Base-by-base conservation (phyloP, 805 yeast genomes). In the Huiozyma sinensis region DNA sequence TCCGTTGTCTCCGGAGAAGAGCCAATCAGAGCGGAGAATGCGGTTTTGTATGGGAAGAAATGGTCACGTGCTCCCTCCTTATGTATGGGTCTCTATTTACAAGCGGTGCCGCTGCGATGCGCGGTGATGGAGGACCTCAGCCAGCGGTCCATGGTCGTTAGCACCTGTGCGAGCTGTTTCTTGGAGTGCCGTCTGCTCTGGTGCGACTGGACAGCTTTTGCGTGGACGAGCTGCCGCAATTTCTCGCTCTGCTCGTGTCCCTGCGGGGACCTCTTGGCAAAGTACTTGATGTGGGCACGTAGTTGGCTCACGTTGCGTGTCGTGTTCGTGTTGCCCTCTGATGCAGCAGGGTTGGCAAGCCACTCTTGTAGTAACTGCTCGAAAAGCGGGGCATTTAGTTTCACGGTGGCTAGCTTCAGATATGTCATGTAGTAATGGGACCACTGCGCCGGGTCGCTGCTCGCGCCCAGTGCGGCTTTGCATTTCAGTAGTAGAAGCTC, bases 361-460 rank as follows among this genome's bases (percentile, higher is more conserved):
- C 65, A 60, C n/a, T 57, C 56, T 27, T 38, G 44, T 12, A 60
- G 39, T 5, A 42, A 27, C 11, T 35, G n/a, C 5, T 46, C 33
- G 38, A 57, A 57, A 4, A 40, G 38, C 7, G 39, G 47, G 6
- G 46, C 29, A 28, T 54, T 47, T 30, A 49, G 41, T 10, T 37
- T 37, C 28, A 52, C 44, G 1, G 57, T 46, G n/a, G 51, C 40
- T 1, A 52, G 11, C 41, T 51, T 53, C 29, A 57, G 38, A 5
- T 49, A 42, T 7, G 48, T 49, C 45, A 49, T 47, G 33, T 60
- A 58, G 38, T 51, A 58, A 36, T 51, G 45, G 28, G 40, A 42
- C 62, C 57, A 54, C 24, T 55, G 54, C 11, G 41, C 41, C 29
- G 40, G 46, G 39, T 50, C 48, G 24, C 4, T 17, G 24, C 24